A percentile compares a stretch with the other conserved stretches of the same genome.
These are phyloP conservation scores for Kodamaea jinghongensis DNA, from an alignment of 805 yeast genomes.

Conservation along the genomic window DNA sequence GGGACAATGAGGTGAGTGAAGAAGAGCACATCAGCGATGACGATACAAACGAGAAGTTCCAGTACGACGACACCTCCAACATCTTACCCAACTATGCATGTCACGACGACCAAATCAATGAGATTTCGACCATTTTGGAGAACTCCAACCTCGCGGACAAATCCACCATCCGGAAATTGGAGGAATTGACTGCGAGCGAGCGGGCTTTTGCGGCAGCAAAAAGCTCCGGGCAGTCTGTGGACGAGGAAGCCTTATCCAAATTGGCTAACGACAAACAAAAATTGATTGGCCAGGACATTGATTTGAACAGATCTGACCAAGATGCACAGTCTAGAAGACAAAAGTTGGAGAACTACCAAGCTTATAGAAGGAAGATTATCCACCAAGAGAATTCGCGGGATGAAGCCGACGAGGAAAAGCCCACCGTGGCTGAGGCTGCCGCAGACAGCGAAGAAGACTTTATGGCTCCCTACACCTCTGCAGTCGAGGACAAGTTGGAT, in stretches of 20 bases:
- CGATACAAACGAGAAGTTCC: conserved; percentile 55
- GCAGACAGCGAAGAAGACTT: conserved; percentile 21
- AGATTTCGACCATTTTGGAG: conserved; percentile 34
- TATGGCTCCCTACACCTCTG: conserved; percentile 66
- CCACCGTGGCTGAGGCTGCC: conserved; percentile 3
- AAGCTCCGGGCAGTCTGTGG: conserved; percentile 37
- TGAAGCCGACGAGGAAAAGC: conserved; percentile 10
- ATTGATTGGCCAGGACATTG: conserved; percentile 44
- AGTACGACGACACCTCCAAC: conserved; percentile 58
- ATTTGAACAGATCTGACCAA: conserved; percentile 44
- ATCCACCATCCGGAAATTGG: conserved; percentile 48
- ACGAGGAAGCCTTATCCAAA: conserved; percentile 30
- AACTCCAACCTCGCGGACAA: conserved; percentile 44
- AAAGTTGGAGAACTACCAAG: conserved; percentile 55
- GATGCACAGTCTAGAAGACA: conserved; percentile 47
- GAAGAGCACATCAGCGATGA: conserved; percentile 62
- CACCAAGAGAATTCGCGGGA: conserved; percentile 47
- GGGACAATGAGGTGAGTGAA: conserved; percentile 45
- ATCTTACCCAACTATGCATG: conserved; percentile 57
- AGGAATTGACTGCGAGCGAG: conserved; percentile 56
- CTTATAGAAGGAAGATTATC: conserved; percentile 57
- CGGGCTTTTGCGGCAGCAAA: conserved; percentile 59
- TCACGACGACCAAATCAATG: conserved; percentile 39
- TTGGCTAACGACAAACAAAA: conserved; percentile 37
- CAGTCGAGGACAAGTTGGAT: conserved; percentile 62